Evolutionary conservation across 2,329 filamentous ascomycete genomes (phyloP).

Genomic region (Tolypocladium pustulatum): DNA sequence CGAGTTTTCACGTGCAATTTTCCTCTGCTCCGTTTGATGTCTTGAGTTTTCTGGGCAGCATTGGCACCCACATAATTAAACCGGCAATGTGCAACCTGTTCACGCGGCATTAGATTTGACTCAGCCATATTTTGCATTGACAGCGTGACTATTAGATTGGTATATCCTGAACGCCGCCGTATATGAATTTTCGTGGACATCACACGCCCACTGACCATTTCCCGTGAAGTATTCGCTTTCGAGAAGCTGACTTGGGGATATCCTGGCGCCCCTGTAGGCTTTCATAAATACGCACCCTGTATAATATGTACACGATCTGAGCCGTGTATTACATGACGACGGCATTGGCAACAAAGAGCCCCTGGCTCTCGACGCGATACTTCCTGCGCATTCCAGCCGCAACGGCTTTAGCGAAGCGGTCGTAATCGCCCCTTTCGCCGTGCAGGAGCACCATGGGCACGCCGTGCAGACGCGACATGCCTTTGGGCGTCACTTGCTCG

Average conservation of each 20-base stretch:
- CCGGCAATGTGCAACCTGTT: not conserved
- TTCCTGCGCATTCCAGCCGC: slow-evolving; percentile 66
- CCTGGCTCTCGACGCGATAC: slow-evolving; percentile 74
- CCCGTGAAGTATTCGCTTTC: not conserved
- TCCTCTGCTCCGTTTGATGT: not conserved
- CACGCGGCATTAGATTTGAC: not conserved
- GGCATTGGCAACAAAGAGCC: slow-evolving; percentile 68
- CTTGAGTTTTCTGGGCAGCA: not conserved
- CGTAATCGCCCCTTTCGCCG: slow-evolving; percentile 52
- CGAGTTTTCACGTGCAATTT: not conserved
- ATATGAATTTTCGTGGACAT: not conserved
- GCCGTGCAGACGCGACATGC: slow-evolving; percentile 57
- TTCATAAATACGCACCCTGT: not conserved
- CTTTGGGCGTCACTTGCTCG: slow-evolving; percentile 58
- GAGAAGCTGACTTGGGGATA: not conserved
- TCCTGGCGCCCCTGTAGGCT: not conserved
- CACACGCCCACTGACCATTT: no score
- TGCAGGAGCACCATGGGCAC: slow-evolving; percentile 78
- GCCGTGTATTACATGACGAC: slow-evolving; percentile 38
- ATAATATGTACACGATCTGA: not conserved
- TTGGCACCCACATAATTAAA: not conserved
- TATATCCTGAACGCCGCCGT: not conserved
- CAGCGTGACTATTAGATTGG: not conserved
- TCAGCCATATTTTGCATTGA: not conserved
- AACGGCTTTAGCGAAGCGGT: slow-evolving; percentile 49